Percentiles rank a stretch among this genome's conserved stretches.
Evolutionary conservation across 164 flowering plant species (phyloP).

Genomic region (Macadamia integrifolia): DNA sequence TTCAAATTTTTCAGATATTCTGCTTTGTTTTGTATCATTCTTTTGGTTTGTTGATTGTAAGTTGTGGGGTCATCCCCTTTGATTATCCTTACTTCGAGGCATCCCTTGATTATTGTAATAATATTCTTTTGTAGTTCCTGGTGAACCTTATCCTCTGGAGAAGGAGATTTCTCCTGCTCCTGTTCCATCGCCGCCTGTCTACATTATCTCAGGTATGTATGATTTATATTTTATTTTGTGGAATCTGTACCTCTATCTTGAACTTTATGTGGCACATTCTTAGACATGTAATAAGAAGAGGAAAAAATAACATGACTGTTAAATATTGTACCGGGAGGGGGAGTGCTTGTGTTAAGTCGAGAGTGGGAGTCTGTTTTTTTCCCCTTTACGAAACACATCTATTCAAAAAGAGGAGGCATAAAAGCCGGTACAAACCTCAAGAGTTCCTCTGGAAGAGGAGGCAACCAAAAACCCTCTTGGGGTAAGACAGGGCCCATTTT

Average conservation of each 20-base stretch:
- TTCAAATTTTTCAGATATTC: too few species aligned
- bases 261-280: too few species aligned
- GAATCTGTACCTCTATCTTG: not conserved
- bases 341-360: too few species aligned
- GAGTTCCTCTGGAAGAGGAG: too few species aligned
- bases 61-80: not conserved
- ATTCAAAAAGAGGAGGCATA: too few species aligned
- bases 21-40: not conserved
- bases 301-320: too few species aligned
- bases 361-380: too few species aligned
- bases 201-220: constrained; percentile 45
- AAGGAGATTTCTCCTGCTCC: constrained; percentile 47
- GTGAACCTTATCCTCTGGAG: constrained; percentile 61
- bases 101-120: constrained; percentile 1
- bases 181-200: constrained; percentile 43
- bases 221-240: not conserved
- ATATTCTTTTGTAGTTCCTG: constrained; percentile 60
- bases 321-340: too few species aligned
- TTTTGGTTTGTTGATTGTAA: not conserved
- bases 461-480: too few species aligned
- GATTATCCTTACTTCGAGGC: not conserved
- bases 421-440: too few species aligned
- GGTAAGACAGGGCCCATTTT: too few species aligned
- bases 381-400: too few species aligned
- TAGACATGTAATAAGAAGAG: not conserved